Conservation (phyloP, 2,329 filamentous ascomycete genomes). For the Pleurostoma richardsiae region DNA sequence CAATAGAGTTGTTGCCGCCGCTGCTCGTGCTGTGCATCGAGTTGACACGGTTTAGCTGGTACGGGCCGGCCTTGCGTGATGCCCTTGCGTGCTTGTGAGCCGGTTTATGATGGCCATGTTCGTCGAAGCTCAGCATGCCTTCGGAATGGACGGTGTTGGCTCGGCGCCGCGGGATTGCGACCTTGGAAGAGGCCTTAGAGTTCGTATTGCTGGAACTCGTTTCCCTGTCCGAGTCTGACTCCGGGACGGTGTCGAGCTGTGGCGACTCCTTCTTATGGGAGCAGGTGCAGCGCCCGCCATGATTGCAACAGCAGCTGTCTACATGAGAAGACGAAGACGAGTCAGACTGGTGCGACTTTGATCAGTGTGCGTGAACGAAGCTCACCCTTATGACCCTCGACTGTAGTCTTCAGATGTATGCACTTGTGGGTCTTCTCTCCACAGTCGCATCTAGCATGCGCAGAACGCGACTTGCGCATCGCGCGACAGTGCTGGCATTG, state of each 20-base stretch:
- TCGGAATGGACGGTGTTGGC: constrained; percentile 61
- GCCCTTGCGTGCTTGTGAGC: constrained; percentile 55
- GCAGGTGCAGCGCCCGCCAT: constrained; percentile 63
- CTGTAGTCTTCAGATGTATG: constrained; percentile 50
- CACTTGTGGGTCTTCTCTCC: constrained; percentile 82
- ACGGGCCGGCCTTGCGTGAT: constrained; percentile 58
- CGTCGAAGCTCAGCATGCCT: constrained; percentile 52
- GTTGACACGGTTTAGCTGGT: constrained; percentile 54
- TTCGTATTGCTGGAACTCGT: constrained; percentile 16
- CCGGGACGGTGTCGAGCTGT: constrained; percentile 57
- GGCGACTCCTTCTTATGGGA: constrained; percentile 55
- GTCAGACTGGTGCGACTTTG: constrained; percentile 20
- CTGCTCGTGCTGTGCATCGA: constrained; percentile 49
- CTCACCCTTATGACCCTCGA: constrained; percentile 58
- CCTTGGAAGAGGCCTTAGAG: constrained; percentile 31
- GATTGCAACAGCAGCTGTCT: constrained; percentile 68
- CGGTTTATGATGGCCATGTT: constrained; percentile 61
- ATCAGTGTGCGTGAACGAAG: constrained; percentile 16
- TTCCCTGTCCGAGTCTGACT: constrained; percentile 55
- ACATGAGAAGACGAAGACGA: constrained; percentile 15
- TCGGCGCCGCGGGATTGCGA: constrained; percentile 42
- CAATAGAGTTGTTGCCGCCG: constrained; percentile 40
- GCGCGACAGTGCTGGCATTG: constrained; percentile 97
- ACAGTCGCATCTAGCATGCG: constrained; percentile 95
- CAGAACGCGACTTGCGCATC: constrained; percentile 91